Base-by-base conservation (phyloP, 495 filamentous ascomycete genomes). In the Penicillium bialowiezense region DNA sequence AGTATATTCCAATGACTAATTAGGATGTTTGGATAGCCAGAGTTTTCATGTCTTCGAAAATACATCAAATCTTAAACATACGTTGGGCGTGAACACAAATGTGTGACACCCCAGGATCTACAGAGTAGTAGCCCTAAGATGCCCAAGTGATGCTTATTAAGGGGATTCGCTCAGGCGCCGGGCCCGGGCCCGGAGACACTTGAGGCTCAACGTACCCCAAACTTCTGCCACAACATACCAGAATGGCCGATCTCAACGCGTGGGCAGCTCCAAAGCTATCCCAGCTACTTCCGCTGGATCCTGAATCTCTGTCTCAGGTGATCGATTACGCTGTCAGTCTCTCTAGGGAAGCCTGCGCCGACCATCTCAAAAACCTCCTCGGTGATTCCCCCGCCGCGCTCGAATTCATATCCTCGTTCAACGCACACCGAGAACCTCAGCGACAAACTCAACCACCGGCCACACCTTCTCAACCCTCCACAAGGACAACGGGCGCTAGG, bases 381-480 rank as follows among this genome's bases (percentile, higher is more conserved):
- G 93, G 91, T 37, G 89, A 95, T 63, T 89, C 89, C 5, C 80
- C 90, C 12, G 83, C 87, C 51, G 85, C 87, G 1, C 68, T 97
- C 50, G 90, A 95, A 50, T 98, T 97, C 64, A 96, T 98, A 57
- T 82, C 90, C 18, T 84, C 85, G 34, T 97, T 96, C 76, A 97
- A 93, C 63, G 73, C 84, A 8, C 84, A 82, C 24, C 82, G 88
- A 26, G 67, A 78, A 58, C 70, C 75, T 18, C 70, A 72, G 1
- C 68, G 57, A 34, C 36, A 65, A 2, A 26, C 63, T 55, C 51
- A 57, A 13, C 23, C 55, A 14, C 31, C 60, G 23, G 28, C 62
- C 9, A 29, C 42, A 37, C 48, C 44, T 55, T 38, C 57, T 64
- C 19, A 54, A 68, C 40, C 64, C 60, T 14, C 59, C 55, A 28